Evolutionary conservation across 139 green algal species (phyloP).

Genomic region (Chlorokybus atmophyticus): DNA sequence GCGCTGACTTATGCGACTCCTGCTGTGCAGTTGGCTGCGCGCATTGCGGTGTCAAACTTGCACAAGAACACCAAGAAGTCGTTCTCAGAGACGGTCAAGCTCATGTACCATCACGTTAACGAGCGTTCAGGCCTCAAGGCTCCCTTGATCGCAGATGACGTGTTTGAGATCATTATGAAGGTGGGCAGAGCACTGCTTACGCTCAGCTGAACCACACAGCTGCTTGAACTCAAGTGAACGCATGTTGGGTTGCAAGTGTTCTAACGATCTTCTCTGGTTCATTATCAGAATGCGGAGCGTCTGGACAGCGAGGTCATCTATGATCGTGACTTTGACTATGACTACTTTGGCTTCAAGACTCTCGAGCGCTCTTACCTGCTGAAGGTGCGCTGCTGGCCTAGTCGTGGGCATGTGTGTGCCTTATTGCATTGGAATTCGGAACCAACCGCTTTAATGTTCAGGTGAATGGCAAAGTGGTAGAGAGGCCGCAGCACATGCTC

Average conservation of each 20-base stretch:
- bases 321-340: constrained; percentile 98
- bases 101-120: constrained; percentile 86
- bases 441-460: no score
- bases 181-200: no score
- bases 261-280: no score
- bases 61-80: constrained; percentile 98
- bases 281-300: constrained; percentile 57
- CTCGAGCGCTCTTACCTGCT: constrained; percentile 98
- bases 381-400: no score
- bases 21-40: constrained; percentile 74
- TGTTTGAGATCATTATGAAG: constrained; percentile 78
- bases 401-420: no score
- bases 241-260: no score
- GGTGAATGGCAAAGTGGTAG: constrained; percentile 67
- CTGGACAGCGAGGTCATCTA: constrained; percentile 97
- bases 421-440: no score
- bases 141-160: constrained; percentile 72
- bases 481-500: constrained; percentile 99
- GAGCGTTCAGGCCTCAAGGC: constrained; percentile 66
- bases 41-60: constrained; percentile 97
- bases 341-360: constrained; percentile 99
- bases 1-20: no score
- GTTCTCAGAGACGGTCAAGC: constrained; percentile 76
- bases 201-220: background rate
- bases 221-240: no score